Evolutionary conservation across 2,329 filamentous ascomycete genomes (phyloP).

Genomic region (Periconia digitata): DNA sequence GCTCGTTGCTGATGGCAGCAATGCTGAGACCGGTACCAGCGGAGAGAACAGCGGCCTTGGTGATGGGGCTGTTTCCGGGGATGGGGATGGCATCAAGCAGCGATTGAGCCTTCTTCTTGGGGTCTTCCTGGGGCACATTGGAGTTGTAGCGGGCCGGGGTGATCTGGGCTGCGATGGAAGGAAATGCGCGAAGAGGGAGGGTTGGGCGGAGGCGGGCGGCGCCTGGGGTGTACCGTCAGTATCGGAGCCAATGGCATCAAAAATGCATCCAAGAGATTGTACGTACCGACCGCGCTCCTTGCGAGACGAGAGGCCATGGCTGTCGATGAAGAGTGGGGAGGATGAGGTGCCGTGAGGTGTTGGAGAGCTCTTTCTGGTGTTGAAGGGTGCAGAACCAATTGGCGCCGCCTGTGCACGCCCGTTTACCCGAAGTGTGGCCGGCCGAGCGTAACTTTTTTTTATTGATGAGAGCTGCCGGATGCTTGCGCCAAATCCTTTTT

Average conservation of each 20-base stretch:
- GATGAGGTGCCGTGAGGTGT: conserved; percentile 34
- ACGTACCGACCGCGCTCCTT: conserved; percentile 92
- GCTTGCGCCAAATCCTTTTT: neutral
- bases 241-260: conserved; percentile 45
- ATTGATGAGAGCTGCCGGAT: neutral
- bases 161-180: conserved; percentile 70
- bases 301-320: conserved; percentile 98
- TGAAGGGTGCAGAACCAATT: conserved; percentile 9
- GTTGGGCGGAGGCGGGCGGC: conserved; percentile 82
- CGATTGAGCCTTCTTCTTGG: conserved; percentile 95
- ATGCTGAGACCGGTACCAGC: conserved; percentile 86
- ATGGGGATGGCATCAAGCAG: conserved; percentile 91
- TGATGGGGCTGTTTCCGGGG: conserved; percentile 87
- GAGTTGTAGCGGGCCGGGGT: conserved; percentile 71
- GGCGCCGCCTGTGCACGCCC: conserved; percentile 18
- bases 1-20: conserved; percentile 98
- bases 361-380: conserved; percentile 14
- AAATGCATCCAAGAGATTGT: conserved; percentile 20
- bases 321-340: conserved; percentile 48
- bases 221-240: conserved; percentile 58
- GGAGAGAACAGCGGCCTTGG: conserved; percentile 96
- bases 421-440: conserved; percentile 29
- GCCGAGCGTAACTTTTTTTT: conserved; percentile 23
- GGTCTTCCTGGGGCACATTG: conserved; percentile 80
- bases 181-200: conserved; percentile 72